Evolutionary conservation across 352 stramenopile species (phyloP).

Genomic region (Globisporangium splendens): DNA sequence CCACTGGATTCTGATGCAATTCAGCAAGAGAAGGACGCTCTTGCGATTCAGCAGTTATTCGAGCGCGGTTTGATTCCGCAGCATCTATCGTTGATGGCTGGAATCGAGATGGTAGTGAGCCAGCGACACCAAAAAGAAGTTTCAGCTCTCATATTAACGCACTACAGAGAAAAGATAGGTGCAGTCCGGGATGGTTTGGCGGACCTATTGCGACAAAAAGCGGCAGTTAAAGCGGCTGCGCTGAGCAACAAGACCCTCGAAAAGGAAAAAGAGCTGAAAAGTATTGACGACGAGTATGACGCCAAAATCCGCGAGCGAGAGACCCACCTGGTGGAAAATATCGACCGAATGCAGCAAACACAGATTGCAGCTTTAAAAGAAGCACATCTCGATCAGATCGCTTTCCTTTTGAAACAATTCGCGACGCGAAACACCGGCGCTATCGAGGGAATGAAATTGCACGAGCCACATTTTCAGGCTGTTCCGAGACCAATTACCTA

Average conservation of each 20-base stretch:
- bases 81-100: slow-evolving; percentile 49
- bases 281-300: slow-evolving; percentile 43
- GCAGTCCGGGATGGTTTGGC: slow-evolving; percentile 30
- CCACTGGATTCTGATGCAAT: neutral
- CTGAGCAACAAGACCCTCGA: slow-evolving; percentile 16
- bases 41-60: slow-evolving; percentile 60
- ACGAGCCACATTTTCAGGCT: neutral
- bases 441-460: slow-evolving; percentile 5
- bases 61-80: slow-evolving; percentile 37
- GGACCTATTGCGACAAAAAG: slow-evolving; percentile 48
- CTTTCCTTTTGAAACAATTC: slow-evolving; percentile 44
- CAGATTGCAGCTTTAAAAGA: slow-evolving; percentile 35
- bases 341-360: slow-evolving; percentile 23
- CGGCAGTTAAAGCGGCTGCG: slow-evolving; percentile 31
- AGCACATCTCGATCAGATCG: slow-evolving; percentile 41
- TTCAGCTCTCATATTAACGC: slow-evolving; percentile 26
- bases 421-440: slow-evolving; percentile 19
- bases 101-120: slow-evolving; percentile 53
- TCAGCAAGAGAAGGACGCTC: slow-evolving; percentile 46
- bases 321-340: slow-evolving; percentile 16
- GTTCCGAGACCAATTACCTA: slow-evolving; percentile 4
- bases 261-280: slow-evolving; percentile 17
- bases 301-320: slow-evolving; percentile 35
- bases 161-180: slow-evolving; percentile 20
- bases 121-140: slow-evolving; percentile 53